A percentile compares a stretch with the other conserved stretches of the same genome.
Conservation (phyloP, 495 filamentous ascomycete species). For the Tetracladium setigerum region DNA sequence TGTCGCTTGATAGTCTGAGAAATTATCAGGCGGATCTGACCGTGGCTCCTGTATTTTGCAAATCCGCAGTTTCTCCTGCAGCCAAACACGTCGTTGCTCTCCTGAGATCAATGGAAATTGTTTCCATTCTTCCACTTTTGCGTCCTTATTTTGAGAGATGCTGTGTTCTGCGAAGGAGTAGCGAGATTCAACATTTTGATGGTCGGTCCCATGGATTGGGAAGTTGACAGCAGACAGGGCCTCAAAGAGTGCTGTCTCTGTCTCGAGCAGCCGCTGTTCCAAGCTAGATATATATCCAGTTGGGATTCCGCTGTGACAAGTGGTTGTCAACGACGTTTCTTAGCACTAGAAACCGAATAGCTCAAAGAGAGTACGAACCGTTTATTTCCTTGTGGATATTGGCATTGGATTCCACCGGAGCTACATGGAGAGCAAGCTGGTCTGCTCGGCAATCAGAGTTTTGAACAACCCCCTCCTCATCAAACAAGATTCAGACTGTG, state of each 20-base stretch:
- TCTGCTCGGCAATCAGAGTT: not conserved
- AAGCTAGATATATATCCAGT: not conserved
- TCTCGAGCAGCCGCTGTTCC: not conserved
- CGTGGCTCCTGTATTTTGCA: not conserved
- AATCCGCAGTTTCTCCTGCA: not conserved
- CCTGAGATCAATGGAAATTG: not conserved
- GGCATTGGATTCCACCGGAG: not conserved
- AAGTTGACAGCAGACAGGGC: not conserved
- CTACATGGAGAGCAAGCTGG: not conserved
- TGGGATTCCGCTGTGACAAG: not conserved
- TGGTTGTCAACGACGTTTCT: not conserved
- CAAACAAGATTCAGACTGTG: too few species aligned
- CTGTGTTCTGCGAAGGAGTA: not conserved
- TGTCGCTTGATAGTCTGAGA: not conserved
- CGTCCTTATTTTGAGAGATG: not conserved
- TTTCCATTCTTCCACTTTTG: slow-evolving; percentile 2
- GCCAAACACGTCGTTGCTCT: slow-evolving; percentile 1
- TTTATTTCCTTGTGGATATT: not conserved
- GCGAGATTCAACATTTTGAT: not conserved
- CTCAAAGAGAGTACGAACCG: not conserved
- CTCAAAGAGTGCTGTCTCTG: not conserved
- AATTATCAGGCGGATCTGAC: not conserved
- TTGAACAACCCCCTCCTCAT: not conserved
- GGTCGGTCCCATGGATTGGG: not conserved
- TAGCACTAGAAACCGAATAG: not conserved